phyloP scores from a whole-genome alignment of 805 yeast species.

The Nakazawaea ambrosiae region DNA sequence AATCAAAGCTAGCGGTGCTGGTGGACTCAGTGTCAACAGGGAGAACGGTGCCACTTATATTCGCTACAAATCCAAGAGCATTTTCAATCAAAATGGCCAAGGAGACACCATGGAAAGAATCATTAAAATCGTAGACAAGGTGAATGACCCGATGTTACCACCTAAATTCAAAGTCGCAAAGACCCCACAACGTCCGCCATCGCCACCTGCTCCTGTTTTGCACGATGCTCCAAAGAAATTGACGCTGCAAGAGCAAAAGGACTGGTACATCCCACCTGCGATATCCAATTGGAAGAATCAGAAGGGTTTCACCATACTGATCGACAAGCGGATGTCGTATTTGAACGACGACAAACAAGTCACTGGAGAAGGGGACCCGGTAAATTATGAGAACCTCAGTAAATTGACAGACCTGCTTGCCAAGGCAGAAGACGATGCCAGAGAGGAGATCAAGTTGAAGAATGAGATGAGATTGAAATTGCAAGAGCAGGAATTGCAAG shows the following conservation, averaged over 20 bases:
- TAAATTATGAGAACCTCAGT: slow-evolving; percentile 51
- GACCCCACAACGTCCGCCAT: slow-evolving; percentile 61
- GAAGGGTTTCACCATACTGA: slow-evolving; percentile 75
- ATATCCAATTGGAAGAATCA: slow-evolving; percentile 95
- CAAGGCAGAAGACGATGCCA: slow-evolving; percentile 54
- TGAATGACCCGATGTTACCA: slow-evolving; percentile 83
- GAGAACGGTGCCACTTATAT: slow-evolving; percentile 34
- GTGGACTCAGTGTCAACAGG: slow-evolving; percentile 14
- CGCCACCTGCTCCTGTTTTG: slow-evolving; percentile 55
- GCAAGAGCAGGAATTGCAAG: slow-evolving; percentile 41
- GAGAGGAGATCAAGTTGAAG: slow-evolving; percentile 47
- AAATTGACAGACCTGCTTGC: slow-evolving; percentile 66
- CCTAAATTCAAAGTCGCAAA: slow-evolving; percentile 67
- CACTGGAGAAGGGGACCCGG: slow-evolving; percentile 25
- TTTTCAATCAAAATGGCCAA: slow-evolving; percentile 18
- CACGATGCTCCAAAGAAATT: slow-evolving; percentile 48
- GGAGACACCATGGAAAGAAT: slow-evolving; percentile 30
- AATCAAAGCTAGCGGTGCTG: slow-evolving; percentile 20
- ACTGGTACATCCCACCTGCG: slow-evolving; percentile 87
- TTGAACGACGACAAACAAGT: slow-evolving; percentile 33
- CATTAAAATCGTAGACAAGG: slow-evolving; percentile 59
- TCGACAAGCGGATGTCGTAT: slow-evolving; percentile 70
- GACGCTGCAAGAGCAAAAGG: slow-evolving; percentile 64
- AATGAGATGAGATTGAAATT: slow-evolving; percentile 40
- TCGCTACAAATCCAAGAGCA: slow-evolving; percentile 34